phyloP scores from a whole-genome alignment of 768 basidiomycete species.

The Psilocybe cyanescens region DNA sequence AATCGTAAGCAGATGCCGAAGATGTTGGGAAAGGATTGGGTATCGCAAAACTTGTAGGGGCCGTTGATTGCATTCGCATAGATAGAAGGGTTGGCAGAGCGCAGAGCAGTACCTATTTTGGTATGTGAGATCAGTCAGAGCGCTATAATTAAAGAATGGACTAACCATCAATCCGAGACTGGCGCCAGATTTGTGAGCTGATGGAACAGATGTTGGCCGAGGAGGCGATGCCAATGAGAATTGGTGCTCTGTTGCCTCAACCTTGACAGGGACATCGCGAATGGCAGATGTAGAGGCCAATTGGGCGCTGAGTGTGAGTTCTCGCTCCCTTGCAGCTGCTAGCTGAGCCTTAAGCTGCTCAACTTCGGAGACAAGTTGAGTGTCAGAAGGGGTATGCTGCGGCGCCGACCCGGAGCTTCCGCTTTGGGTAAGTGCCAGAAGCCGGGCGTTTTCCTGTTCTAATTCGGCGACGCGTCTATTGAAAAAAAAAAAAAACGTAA shows the following conservation, averaged over 20 bases:
- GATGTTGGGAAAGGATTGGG: slow-evolving; percentile 50
- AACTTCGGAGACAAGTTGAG: slow-evolving; percentile 57
- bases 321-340: slow-evolving; percentile 66
- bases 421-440: slow-evolving; percentile 61
- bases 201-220: slow-evolving; percentile 39
- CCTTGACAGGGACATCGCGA: slow-evolving; percentile 48
- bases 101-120: slow-evolving; percentile 72
- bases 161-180: slow-evolving; percentile 75
- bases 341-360: slow-evolving; percentile 71
- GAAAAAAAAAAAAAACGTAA: slow-evolving; percentile 21
- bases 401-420: slow-evolving; percentile 32
- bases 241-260: slow-evolving; percentile 60
- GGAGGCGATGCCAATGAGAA: slow-evolving; percentile 48
- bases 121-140: slow-evolving; percentile 11
- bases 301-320: slow-evolving; percentile 66
- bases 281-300: slow-evolving; percentile 45
- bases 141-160: slow-evolving; percentile 17
- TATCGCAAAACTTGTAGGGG: slow-evolving; percentile 60
- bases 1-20: slow-evolving; percentile 47
- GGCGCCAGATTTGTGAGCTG: slow-evolving; percentile 63
- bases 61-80: slow-evolving; percentile 57
- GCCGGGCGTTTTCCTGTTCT: slow-evolving; percentile 81
- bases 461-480: slow-evolving; percentile 81
- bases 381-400: slow-evolving; percentile 28
- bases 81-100: slow-evolving; percentile 77